Conservation (phyloP, 176 grass and related monocot genomes). For the Oryza australiensis region DNA sequence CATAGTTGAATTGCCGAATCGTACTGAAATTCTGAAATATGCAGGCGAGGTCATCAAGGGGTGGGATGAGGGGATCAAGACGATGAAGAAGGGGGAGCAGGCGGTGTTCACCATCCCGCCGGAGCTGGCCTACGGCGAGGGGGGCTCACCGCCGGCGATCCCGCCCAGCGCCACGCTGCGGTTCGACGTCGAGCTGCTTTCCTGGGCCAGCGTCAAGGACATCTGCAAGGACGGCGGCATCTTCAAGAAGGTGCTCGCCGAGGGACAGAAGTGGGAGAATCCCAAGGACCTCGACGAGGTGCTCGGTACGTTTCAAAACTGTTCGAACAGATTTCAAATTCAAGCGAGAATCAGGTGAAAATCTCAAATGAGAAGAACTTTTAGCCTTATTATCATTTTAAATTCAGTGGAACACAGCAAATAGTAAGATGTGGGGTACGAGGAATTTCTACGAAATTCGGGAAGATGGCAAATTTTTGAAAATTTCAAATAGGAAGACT, state of each 20-base stretch:
- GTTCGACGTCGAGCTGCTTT: slow-evolving; percentile 81
- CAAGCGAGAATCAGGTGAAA: too few relatives aligned
- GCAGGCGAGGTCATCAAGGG: slow-evolving; percentile 90
- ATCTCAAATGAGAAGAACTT: too few relatives aligned
- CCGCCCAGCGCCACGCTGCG: slow-evolving; percentile 72
- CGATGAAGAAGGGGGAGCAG: slow-evolving; percentile 95
- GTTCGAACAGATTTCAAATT: not conserved
- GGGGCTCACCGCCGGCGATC: slow-evolving; percentile 63
- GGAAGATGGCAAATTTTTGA: not conserved
- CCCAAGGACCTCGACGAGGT: slow-evolving; percentile 86
- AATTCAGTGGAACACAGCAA: too few relatives aligned
- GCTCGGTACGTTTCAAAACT: slow-evolving; percentile 39
- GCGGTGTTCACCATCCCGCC: slow-evolving; percentile 82
- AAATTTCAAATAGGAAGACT: too few relatives aligned
- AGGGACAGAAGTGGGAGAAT: slow-evolving; percentile 94
- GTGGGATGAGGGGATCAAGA: slow-evolving; percentile 92
- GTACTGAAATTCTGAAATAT: not conserved
- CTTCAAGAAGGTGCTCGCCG: slow-evolving; percentile 68
- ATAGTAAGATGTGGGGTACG: not conserved
- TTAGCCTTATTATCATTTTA: too few relatives aligned
- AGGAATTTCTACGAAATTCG: not conserved
- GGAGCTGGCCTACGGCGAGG: slow-evolving; percentile 77
- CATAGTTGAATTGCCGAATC: too few relatives aligned
- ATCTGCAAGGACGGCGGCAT: slow-evolving; percentile 95
- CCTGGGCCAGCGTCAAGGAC: slow-evolving; percentile 85